Evolutionary conservation across 2,329 filamentous ascomycete species (phyloP).

Genomic region (Pochonia chlamydosporia): DNA sequence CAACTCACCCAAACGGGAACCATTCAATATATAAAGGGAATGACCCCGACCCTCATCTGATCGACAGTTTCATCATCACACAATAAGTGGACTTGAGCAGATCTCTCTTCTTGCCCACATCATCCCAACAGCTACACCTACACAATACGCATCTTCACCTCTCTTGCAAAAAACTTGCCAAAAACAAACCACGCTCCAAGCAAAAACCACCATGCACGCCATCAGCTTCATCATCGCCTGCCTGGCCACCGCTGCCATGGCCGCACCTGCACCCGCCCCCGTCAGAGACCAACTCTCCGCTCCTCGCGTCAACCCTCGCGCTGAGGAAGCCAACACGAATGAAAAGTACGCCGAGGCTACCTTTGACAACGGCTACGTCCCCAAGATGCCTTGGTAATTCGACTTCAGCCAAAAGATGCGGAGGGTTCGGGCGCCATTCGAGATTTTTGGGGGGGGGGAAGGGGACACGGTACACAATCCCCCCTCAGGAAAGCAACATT

Average conservation of each 20-base stretch:
- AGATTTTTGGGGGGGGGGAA: neutral
- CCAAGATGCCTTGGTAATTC: neutral
- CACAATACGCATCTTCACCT: neutral
- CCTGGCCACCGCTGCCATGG: conserved; percentile 3
- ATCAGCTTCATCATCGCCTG: conserved; percentile 4
- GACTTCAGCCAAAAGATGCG: too few relatives aligned
- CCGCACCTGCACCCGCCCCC: neutral
- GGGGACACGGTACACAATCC: too few relatives aligned
- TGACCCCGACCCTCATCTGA: neutral
- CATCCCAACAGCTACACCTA: too few relatives aligned
- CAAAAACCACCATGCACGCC: conserved; percentile 1
- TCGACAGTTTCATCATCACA: neutral
- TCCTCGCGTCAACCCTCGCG: conserved; percentile 1
- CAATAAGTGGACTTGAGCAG: neutral
- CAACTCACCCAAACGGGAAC: neutral
- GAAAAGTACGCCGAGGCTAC: neutral
- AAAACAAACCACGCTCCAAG: neutral
- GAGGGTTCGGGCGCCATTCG: too few relatives aligned
- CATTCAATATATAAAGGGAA: conserved; percentile 5
- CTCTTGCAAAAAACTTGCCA: neutral
- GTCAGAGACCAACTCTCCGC: conserved; percentile 4
- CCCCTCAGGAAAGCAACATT: neutral
- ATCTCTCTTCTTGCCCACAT: neutral
- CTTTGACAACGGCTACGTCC: conserved; percentile 3
- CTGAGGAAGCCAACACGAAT: neutral